Conservation (phyloP, 106 monocot species). For the Acorus calamus region DNA sequence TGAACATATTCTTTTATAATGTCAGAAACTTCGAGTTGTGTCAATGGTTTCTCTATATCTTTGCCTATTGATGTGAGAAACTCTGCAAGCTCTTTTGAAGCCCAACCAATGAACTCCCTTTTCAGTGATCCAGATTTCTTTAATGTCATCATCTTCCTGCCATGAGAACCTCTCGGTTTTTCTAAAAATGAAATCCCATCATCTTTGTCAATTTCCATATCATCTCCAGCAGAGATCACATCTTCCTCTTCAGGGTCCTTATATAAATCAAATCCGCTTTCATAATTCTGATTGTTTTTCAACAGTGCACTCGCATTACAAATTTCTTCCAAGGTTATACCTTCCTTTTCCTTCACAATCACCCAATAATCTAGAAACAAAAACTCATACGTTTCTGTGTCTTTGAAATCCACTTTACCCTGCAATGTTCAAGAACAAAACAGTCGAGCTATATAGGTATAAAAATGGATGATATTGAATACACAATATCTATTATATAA, state of each 20-base stretch:
- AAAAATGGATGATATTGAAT: background rate
- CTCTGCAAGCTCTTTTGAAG: conserved; percentile 43
- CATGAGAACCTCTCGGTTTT: conserved; percentile 9
- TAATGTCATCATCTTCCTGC: conserved; percentile 6
- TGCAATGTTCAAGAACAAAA: conserved; percentile 16
- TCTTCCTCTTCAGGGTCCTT: conserved; percentile 16
- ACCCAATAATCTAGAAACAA: conserved; percentile 88
- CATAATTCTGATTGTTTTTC: conserved; percentile 25
- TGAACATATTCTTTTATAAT: conserved; percentile 57
- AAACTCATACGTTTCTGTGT: conserved; percentile 41
- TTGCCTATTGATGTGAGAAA: conserved; percentile 63
- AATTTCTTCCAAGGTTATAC: conserved; percentile 41
- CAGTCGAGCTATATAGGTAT: background rate
- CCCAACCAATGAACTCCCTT: conserved; percentile 53
- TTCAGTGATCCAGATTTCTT: conserved; percentile 38
- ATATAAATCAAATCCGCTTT: conserved; percentile 19
- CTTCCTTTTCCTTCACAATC: conserved; percentile 53
- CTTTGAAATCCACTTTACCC: conserved; percentile 58
- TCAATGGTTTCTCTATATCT: conserved; percentile 27
- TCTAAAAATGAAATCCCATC: conserved; percentile 14
- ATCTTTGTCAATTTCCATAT: conserved; percentile 15
- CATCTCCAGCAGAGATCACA: conserved; percentile 17
- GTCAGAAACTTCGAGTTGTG: conserved; percentile 41
- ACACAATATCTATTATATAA: no score
- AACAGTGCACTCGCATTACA: conserved; percentile 31